Conservation (phyloP, 1,284 basidiomycete genomes). For the Ustilago bromivora region DNA sequence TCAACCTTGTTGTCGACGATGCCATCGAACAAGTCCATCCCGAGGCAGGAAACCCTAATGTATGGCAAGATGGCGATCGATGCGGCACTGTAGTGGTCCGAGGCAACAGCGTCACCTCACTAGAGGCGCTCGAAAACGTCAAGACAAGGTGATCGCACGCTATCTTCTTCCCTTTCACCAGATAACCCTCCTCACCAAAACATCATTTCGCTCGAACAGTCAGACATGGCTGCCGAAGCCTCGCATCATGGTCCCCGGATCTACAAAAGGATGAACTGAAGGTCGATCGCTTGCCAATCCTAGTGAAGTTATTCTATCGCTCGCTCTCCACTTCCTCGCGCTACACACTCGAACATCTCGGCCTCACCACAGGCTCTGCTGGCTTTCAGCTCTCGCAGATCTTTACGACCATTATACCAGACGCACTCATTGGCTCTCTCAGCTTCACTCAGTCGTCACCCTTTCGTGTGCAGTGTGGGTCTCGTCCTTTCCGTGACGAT, state of each 20-base stretch:
- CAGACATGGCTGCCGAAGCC: not conserved
- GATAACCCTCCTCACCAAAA: not conserved
- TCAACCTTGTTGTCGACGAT: constrained; percentile 97
- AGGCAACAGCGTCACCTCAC: constrained; percentile 67
- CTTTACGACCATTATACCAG: not conserved
- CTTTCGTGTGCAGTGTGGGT: not conserved
- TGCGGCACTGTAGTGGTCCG: constrained; percentile 68
- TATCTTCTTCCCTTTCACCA: not conserved
- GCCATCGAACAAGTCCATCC: constrained; percentile 84
- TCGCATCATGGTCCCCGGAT: not conserved
- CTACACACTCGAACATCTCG: not conserved
- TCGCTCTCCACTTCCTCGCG: not conserved
- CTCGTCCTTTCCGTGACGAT: not conserved
- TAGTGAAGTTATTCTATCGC: not conserved
- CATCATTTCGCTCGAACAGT: not conserved
- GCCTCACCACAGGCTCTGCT: not conserved
- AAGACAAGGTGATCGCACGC: constrained; percentile 45
- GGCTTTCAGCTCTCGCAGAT: not conserved
- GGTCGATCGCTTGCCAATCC: not conserved
- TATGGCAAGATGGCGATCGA: constrained; percentile 59
- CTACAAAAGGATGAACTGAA: not conserved
- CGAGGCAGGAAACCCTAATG: constrained; percentile 71
- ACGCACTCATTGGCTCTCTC: not conserved
- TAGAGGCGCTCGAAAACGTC: constrained; percentile 66
- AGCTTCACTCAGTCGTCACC: not conserved